A percentile compares a stretch with the other conserved stretches of the same genome.
These are phyloP conservation scores for Boletus insuetus DNA, from an alignment of 768 basidiomycete genomes.

Conservation along the genomic window DNA sequence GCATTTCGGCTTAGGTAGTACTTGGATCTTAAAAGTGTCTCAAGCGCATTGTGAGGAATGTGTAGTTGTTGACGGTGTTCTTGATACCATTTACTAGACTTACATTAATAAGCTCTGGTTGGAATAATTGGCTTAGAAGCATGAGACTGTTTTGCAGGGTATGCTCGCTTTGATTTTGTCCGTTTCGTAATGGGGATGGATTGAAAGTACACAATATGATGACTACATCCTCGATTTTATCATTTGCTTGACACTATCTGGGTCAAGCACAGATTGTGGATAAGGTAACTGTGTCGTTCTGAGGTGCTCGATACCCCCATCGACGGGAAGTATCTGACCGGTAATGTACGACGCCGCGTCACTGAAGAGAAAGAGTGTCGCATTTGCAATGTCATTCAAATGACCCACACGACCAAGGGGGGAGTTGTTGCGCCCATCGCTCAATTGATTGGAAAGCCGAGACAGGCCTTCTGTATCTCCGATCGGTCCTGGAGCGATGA, in stretches of 20 bases:
- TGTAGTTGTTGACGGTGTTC: no score
- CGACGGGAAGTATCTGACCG: constrained; percentile 71
- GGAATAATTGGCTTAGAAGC: no score
- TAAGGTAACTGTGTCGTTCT: constrained; percentile 52
- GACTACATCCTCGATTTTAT: constrained; percentile 44
- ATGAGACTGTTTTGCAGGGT: no score
- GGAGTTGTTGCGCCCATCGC: not conserved
- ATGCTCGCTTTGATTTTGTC: no score
- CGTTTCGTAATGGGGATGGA: no score
- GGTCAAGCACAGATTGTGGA: constrained; percentile 62
- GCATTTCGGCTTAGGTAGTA: no score
- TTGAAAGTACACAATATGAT: not conserved
- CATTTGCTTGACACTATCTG: constrained; percentile 45
- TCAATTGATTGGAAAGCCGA: constrained; percentile 41
- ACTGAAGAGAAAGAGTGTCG: constrained; percentile 79
- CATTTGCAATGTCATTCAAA: constrained; percentile 64
- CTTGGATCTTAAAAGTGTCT: no score
- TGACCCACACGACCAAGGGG: constrained; percentile 55
- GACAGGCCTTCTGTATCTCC: constrained; percentile 71
- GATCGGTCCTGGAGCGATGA: constrained; percentile 83
- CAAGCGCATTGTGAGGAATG: no score
- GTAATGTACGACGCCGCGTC: constrained; percentile 74
- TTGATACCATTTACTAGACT: no score
- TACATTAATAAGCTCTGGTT: no score
- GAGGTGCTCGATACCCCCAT: constrained; percentile 61